A percentile compares a stretch with the other conserved stretches of the same genome.
Conservation (phyloP, 1,139 yeast genomes). For the Keqinozyma sinolaborantium region DNA sequence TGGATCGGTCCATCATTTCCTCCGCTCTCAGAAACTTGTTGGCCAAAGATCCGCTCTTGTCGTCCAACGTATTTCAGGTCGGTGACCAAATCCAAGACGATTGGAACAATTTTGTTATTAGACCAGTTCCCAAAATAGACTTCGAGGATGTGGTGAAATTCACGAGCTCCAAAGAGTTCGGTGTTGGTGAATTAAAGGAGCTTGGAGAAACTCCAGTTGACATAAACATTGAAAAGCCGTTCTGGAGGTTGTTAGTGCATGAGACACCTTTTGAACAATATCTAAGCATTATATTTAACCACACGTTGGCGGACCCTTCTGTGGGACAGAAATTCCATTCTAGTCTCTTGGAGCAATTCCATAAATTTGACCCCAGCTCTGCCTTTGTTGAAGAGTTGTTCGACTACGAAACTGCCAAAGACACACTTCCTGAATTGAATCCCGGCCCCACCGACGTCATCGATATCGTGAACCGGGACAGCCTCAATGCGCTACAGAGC, state of each 20-base stretch:
- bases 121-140: not conserved
- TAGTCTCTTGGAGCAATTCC: not conserved
- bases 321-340: not conserved
- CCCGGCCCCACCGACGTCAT: not conserved
- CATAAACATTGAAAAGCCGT: not conserved
- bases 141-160: not conserved
- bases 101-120: not conserved
- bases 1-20: not conserved
- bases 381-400: not conserved
- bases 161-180: not conserved
- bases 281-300: not conserved
- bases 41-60: not conserved
- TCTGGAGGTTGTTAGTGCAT: not conserved
- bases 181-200: not conserved
- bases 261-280: not conserved
- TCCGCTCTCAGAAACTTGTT: not conserved
- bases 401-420: not conserved
- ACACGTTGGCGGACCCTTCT: not conserved
- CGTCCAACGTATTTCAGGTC: not conserved
- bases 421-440: not conserved
- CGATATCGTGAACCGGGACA: not conserved
- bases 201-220: not conserved
- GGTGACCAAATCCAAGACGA: not conserved
- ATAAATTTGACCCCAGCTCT: not conserved
- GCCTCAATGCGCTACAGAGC: not conserved